Evolutionary conservation across 179 eudicot species (phyloP).

Genomic region (Silene coronaria): DNA sequence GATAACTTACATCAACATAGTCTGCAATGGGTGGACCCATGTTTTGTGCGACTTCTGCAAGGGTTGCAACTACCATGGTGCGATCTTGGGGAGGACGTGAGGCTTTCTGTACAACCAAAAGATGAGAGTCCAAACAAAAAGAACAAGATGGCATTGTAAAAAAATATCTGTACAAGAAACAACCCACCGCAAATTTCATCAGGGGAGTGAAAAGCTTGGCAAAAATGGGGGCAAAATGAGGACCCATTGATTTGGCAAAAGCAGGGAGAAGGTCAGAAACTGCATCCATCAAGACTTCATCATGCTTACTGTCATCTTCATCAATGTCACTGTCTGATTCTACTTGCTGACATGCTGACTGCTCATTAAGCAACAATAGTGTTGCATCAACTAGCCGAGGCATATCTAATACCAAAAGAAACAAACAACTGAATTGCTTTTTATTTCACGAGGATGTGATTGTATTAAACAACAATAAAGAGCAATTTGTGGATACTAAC

Average conservation of each 20-base stretch:
- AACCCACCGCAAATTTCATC: conserved; percentile 86
- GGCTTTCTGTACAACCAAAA: conserved; percentile 60
- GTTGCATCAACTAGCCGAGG: conserved; percentile 72
- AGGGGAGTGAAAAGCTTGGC: conserved; percentile 65
- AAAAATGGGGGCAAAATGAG: conserved; percentile 79
- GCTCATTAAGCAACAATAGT: conserved; percentile 58
- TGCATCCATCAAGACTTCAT: conserved; percentile 98
- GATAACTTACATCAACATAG: conserved; percentile 67
- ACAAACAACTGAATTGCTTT: not conserved
- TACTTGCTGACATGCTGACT: conserved; percentile 74
- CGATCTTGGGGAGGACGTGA: conserved; percentile 88
- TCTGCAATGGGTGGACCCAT: conserved; percentile 92
- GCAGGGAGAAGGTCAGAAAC: conserved; percentile 98
- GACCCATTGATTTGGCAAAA: conserved; percentile 85
- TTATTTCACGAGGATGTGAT: not conserved
- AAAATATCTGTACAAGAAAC: not conserved
- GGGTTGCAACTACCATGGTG: conserved; percentile 92
- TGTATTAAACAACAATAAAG: not conserved
- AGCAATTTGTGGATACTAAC: conserved; percentile 39
- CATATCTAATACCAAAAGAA: conserved; percentile 44
- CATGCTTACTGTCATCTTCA: conserved; percentile 75
- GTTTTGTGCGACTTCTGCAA: conserved; percentile 98
- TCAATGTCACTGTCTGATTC: conserved; percentile 84
- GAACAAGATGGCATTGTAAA: not conserved
- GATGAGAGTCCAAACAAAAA: conserved; percentile 10